Conservation (phyloP, 257 asterid species). For the Solanum commersonii region DNA sequence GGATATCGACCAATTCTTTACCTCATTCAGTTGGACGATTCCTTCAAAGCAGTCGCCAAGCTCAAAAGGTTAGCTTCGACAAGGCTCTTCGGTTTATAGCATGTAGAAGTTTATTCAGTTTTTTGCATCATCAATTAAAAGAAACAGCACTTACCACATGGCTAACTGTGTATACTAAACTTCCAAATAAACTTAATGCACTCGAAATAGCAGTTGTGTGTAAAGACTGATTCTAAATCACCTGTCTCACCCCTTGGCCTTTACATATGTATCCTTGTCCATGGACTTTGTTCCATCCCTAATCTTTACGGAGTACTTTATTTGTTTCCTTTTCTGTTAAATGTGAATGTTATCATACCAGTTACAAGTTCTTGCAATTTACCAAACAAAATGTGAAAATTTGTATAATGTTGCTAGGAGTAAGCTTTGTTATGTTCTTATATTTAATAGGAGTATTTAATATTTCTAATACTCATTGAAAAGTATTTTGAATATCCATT, state of each 20-base stretch:
- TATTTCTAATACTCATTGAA: too few relatives aligned
- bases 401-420: too few relatives aligned
- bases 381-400: too few relatives aligned
- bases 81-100: neutral
- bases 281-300: neutral
- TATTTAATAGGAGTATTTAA: too few relatives aligned
- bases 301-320: neutral
- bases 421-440: too few relatives aligned
- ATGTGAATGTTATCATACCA: too few relatives aligned
- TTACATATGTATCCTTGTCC: neutral
- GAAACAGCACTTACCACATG: neutral
- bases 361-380: too few relatives aligned
- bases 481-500: too few relatives aligned
- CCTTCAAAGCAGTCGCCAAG: slow-evolving; percentile 22
- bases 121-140: neutral
- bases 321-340: too few relatives aligned
- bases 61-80: slow-evolving; percentile 28
- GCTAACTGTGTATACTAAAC: neutral
- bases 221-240: neutral
- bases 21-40: slow-evolving; percentile 75
- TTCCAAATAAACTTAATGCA: neutral
- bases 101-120: neutral
- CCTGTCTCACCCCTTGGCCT: neutral
- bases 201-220: neutral
- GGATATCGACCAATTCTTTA: slow-evolving; percentile 42